Evolutionary conservation across 352 stramenopile genomes (phyloP).

Genomic region (Phytophthora sp.): DNA sequence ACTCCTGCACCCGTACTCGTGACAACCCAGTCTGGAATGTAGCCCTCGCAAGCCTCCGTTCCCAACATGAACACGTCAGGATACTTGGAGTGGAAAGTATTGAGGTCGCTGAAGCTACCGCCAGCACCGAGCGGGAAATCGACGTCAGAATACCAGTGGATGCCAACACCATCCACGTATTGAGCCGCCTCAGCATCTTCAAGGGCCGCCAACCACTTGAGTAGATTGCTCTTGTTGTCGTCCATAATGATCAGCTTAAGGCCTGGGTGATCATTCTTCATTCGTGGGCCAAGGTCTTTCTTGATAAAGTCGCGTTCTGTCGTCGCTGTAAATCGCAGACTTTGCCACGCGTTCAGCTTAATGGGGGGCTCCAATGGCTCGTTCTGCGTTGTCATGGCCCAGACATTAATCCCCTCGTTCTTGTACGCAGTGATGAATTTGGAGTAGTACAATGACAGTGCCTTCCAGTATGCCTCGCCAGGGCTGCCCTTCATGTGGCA

Average conservation of each 20-base stretch:
- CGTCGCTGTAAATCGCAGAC: conserved; percentile 42
- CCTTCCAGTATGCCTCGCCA: conserved; percentile 50
- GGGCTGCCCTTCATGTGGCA: conserved; percentile 51
- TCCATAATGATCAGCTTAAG: conserved; percentile 80
- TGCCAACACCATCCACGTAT: conserved; percentile 81
- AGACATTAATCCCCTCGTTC: conserved; percentile 59
- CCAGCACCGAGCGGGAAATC: conserved; percentile 40
- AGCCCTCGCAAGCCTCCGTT: conserved; percentile 69
- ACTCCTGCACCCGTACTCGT: conserved; percentile 43
- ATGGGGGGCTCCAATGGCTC: conserved; percentile 55
- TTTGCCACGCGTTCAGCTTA: conserved; percentile 51
- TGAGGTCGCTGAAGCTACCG: conserved; percentile 48
- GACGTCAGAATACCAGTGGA: conserved; percentile 79
- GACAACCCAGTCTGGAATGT: conserved; percentile 41
- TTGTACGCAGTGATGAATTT: conserved; percentile 82
- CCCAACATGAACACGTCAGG: conserved; percentile 68
- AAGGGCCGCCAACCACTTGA: conserved; percentile 43
- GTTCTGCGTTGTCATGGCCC: conserved; percentile 81
- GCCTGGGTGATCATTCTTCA: conserved; percentile 69
- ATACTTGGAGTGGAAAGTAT: conserved; percentile 42
- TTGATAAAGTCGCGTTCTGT: conserved; percentile 69
- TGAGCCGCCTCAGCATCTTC: conserved; percentile 45
- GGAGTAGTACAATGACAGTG: conserved; percentile 80
- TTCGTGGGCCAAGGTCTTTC: conserved; percentile 63
- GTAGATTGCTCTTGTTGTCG: conserved; percentile 70